These are phyloP conservation scores for Neoascochyta sp. DNA, from an alignment of 2,329 filamentous ascomycete species.

Conservation along the genomic window DNA sequence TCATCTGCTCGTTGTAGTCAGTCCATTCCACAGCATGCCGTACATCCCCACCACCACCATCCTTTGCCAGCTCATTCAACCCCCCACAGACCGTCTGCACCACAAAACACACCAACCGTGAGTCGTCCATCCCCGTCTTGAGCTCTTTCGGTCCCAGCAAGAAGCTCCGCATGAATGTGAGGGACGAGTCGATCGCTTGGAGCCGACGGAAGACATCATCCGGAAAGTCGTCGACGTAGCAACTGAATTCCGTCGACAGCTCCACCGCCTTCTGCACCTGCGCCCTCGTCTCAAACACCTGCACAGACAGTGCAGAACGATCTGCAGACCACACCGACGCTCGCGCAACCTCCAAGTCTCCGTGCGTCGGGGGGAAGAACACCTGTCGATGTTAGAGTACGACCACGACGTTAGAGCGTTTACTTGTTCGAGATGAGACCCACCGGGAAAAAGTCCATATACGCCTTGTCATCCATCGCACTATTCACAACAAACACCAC, in stretches of 20 bases:
- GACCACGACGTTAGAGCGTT: no score
- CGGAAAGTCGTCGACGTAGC: conserved; percentile 15
- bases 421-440: no score
- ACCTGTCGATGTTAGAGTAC: no score
- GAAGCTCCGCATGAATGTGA: conserved; percentile 14
- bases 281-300: conserved; percentile 16
- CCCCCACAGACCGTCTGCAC: conserved; percentile 19
- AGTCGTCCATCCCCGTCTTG: conserved; percentile 8
- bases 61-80: conserved; percentile 20
- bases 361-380: conserved; percentile 34
- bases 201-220: conserved; percentile 14
- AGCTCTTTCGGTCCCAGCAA: conserved; percentile 10
- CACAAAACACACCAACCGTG: conserved; percentile 25
- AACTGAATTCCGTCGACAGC: conserved; percentile 12
- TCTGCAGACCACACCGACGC: conserved; percentile 7
- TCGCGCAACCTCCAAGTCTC: conserved; percentile 22
- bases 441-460: conserved; percentile 28
- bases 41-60: conserved; percentile 18
- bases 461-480: conserved; percentile 24
- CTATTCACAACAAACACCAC: conserved; percentile 32
- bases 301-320: conserved; percentile 9
- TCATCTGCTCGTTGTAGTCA: conserved; percentile 22
- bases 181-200: conserved; percentile 9
- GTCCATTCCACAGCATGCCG: conserved; percentile 14
- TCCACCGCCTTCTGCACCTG: conserved; percentile 15